Evolutionary conservation across 1,284 basidiomycete species (phyloP).

Genomic region (Puccinia polysora): DNA sequence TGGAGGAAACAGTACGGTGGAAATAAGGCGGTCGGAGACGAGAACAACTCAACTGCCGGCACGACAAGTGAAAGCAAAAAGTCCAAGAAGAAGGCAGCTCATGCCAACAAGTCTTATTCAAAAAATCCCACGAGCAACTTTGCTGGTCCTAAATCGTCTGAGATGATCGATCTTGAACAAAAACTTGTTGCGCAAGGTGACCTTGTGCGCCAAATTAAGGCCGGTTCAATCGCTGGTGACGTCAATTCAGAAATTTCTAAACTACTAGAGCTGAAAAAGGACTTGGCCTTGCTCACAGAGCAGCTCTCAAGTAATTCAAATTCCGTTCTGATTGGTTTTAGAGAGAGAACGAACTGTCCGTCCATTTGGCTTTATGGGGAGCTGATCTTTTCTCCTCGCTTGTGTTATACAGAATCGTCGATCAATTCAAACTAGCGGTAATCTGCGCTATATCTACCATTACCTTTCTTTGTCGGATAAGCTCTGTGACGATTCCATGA

Average conservation of each 20-base stretch:
- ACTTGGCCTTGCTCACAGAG: slow-evolving; percentile 58
- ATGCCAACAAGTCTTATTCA: neutral
- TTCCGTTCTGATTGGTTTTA: no score
- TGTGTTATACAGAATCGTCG: neutral
- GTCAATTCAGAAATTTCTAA: slow-evolving; percentile 57
- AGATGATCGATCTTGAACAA: slow-evolving; percentile 63
- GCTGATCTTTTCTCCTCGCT: neutral
- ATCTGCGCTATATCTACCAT: neutral
- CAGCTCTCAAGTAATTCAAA: slow-evolving; percentile 39
- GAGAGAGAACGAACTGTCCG: no score
- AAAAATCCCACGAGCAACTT: slow-evolving; percentile 2
- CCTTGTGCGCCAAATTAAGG: slow-evolving; percentile 65
- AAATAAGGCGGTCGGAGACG: neutral
- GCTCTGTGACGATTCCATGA: no score
- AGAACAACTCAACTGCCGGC: neutral
- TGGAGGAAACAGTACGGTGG: slow-evolving; percentile 82
- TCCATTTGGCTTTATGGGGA: no score
- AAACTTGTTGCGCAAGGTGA: slow-evolving; percentile 71
- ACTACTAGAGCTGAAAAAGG: slow-evolving; percentile 62
- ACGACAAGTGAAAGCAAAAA: slow-evolving; percentile 26
- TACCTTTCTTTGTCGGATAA: neutral
- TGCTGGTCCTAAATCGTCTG: slow-evolving; percentile 62
- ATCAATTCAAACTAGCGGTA: neutral
- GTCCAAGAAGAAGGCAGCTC: slow-evolving; percentile 26
- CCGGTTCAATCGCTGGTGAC: slow-evolving; percentile 59